Evolutionary conservation across 2,329 filamentous ascomycete species (phyloP).

Genomic region (Colletotrichum coccodes): DNA sequence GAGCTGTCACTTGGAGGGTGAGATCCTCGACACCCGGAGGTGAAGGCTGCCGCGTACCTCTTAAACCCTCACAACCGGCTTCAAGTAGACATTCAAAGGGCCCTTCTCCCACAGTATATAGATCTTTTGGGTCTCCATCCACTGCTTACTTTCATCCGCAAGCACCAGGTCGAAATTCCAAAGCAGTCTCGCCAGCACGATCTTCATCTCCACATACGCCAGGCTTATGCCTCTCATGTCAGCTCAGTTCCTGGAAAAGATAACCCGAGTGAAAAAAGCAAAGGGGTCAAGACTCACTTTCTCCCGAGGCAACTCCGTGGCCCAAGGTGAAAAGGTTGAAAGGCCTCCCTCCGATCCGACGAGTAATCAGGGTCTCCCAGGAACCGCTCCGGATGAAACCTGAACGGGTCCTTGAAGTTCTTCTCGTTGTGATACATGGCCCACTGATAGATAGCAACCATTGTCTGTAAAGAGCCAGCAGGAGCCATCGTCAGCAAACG

Average conservation of each 20-base stretch:
- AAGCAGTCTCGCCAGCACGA: constrained; percentile 55
- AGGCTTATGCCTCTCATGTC: constrained; percentile 37
- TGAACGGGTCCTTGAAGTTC: constrained; percentile 55
- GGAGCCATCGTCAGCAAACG: neutral
- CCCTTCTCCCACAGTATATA: constrained; percentile 19
- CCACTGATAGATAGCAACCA: constrained; percentile 52
- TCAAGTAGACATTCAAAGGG: constrained; percentile 24
- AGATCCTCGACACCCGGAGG: too few species aligned
- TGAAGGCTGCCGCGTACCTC: neutral
- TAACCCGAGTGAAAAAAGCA: too few species aligned
- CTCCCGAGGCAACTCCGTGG: constrained; percentile 44
- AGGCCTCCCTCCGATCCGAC: constrained; percentile 36
- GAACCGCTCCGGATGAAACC: constrained; percentile 56
- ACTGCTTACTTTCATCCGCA: constrained; percentile 43
- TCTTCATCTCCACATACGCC: constrained; percentile 59
- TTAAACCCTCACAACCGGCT: constrained; percentile 9
- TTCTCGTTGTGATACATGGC: constrained; percentile 22
- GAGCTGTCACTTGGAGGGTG: too few species aligned
- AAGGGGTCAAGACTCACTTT: constrained; percentile 38
- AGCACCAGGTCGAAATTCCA: constrained; percentile 58
- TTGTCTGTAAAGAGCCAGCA: constrained; percentile 31
- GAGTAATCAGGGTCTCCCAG: constrained; percentile 36
- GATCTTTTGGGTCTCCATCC: constrained; percentile 41
- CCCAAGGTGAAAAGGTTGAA: constrained; percentile 43
- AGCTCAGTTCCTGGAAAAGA: neutral